These are phyloP conservation scores for Metschnikowia proteae DNA, from an alignment of 805 yeast species.

Conservation along the genomic window DNA sequence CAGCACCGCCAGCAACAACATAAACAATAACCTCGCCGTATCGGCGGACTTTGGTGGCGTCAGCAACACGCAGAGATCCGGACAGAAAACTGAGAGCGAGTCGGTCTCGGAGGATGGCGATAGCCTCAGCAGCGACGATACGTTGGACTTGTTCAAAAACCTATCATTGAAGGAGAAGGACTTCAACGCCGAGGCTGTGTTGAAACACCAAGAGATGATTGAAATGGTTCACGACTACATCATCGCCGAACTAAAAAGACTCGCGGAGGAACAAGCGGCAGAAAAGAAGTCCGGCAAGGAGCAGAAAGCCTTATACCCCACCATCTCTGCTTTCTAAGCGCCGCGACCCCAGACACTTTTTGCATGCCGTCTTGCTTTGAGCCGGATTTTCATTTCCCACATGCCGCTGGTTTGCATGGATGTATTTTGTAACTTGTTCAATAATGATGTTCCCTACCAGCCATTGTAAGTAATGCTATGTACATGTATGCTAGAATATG, in stretches of 20 bases:
- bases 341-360: no score
- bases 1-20: background rate
- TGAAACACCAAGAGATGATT: conserved; percentile 36
- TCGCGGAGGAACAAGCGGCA: conserved; percentile 5
- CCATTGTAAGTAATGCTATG: no score
- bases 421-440: background rate
- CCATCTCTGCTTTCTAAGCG: conserved; percentile 37
- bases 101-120: conserved; percentile 13
- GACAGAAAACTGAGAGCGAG: conserved; percentile 18
- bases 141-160: conserved; percentile 12
- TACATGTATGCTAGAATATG: background rate
- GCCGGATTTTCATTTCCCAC: background rate
- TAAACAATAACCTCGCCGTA: conserved; percentile 15
- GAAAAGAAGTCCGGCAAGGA: conserved; percentile 6
- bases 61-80: conserved; percentile 34
- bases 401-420: conserved; percentile 1
- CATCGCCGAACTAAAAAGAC: conserved; percentile 16
- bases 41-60: conserved; percentile 36
- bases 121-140: conserved; percentile 5
- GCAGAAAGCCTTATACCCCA: conserved; percentile 31
- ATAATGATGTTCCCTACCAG: background rate
- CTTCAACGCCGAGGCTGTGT: conserved; percentile 26
- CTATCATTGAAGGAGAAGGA: conserved; percentile 16
- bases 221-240: conserved; percentile 32
- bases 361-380: background rate